phyloP scores from a whole-genome alignment of 345 rosid species.

The Reutealis trisperma region DNA sequence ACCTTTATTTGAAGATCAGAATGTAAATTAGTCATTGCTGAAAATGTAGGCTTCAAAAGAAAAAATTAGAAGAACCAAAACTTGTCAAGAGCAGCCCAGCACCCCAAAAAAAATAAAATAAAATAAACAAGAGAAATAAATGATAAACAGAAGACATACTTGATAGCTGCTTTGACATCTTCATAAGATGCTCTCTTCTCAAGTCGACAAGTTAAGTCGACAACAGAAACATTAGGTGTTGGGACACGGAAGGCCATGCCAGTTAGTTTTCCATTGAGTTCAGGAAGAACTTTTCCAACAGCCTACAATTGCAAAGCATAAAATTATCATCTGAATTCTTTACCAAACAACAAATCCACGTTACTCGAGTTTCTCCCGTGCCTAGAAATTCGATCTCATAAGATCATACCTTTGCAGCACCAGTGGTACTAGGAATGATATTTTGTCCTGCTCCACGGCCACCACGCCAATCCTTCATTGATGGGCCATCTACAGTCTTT shows the following conservation, averaged over 20 bases:
- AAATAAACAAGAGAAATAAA: not conserved
- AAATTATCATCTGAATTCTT: not conserved
- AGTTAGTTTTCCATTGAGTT: conserved; percentile 95
- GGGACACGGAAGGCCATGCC: conserved; percentile 99
- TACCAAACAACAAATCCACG: not conserved
- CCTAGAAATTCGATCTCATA: conserved; percentile 11
- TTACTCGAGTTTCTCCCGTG: not conserved
- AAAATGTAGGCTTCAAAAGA: not conserved
- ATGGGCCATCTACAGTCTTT: conserved; percentile 98
- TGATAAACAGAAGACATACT: conserved; percentile 40
- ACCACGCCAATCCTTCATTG: conserved; percentile 99
- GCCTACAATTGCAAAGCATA: conserved; percentile 48
- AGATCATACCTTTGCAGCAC: conserved; percentile 82
- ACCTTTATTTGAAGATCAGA: conserved; percentile 42
- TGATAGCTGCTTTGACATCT: conserved; percentile 91
- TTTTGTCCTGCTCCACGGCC: conserved; percentile 98
- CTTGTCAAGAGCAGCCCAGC: not conserved
- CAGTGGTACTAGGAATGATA: conserved; percentile 98
- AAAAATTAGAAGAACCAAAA: not conserved
- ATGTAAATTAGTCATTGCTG: conserved; percentile 5
- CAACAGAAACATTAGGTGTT: conserved; percentile 94
- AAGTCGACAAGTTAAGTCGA: conserved; percentile 96
- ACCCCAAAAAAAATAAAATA: not conserved
- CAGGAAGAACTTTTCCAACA: conserved; percentile 99
- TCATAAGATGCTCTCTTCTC: conserved; percentile 88